Base-by-base conservation (phyloP, 306 rosid species). In the Gleditsia sinensis region DNA sequence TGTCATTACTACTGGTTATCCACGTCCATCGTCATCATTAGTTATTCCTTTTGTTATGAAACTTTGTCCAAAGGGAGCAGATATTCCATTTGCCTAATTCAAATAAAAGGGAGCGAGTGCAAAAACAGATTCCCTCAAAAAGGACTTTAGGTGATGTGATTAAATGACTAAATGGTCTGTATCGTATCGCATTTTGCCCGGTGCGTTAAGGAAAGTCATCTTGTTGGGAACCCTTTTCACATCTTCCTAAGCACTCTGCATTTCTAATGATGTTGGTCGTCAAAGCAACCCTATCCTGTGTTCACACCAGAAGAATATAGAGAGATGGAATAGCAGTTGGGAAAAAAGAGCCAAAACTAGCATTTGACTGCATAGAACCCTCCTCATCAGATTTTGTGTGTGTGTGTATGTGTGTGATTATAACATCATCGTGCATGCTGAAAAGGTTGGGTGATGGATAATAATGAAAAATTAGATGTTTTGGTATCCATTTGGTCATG, bases 71-170 rank as follows among this genome's bases (percentile, higher is more conserved):
- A 83, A 81, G 85, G 80, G 23, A 51, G 61, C 74, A 77, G 82
- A 77, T 83, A 83, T 81, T 83, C 86, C 85, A 79, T 75, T 75
- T 65, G 20, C 69, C 46, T 58, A 74, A 82, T 71, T 75, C 69
- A 55, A 67, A 76, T 66, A 46, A 69, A 63, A 65, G 69, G 67
- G 46, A 68, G 40, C 7, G 60, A 21, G 74, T 39, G 73, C 56
- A 53, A 67, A 80, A 80, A 75, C 69, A 80, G 75, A 80, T 80
- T 78, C 81, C 67, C 69, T 69, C 34, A 53, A 42, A n/a, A 70
- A 69, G 65, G 61, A 63, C 78, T 67, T 78, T 74, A 48, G 34
- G 57, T 43, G 77, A 30, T 49, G 54, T 57, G 51, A 62, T 72
- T 67, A 61, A n/a, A 72, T 82, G 64, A 71, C 54, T 32, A 13